Conservation (phyloP, 805 yeast genomes). For the Pichia rugopelliculosa region DNA sequence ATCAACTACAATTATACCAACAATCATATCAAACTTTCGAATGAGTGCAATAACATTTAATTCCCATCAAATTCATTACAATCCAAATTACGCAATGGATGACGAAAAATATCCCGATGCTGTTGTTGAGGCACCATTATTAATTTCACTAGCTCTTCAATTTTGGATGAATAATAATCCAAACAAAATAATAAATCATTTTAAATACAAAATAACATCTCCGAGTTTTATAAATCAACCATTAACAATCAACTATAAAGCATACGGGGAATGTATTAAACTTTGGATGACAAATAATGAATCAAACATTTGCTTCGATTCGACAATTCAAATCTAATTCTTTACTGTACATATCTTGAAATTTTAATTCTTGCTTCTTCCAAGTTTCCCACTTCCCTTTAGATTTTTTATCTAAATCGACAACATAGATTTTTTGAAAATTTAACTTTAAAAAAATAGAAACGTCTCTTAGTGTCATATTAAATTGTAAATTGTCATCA, state of each 20-base stretch:
- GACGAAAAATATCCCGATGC: slow-evolving; percentile 55
- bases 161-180: slow-evolving; percentile 27
- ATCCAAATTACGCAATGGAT: slow-evolving; percentile 41
- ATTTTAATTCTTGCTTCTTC: slow-evolving; percentile 25
- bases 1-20: slow-evolving; percentile 29
- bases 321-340: slow-evolving; percentile 8
- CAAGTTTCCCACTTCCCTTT: slow-evolving; percentile 38
- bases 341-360: slow-evolving; percentile 9
- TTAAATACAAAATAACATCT: slow-evolving; percentile 42
- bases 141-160: slow-evolving; percentile 51
- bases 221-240: slow-evolving; percentile 42
- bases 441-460: slow-evolving; percentile 40
- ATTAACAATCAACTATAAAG: slow-evolving; percentile 22
- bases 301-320: slow-evolving; percentile 14
- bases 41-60: slow-evolving; percentile 76
- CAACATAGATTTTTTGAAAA: slow-evolving; percentile 21
- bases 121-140: slow-evolving; percentile 77
- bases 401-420: slow-evolving; percentile 46
- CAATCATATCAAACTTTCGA: slow-evolving; percentile 42
- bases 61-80: slow-evolving; percentile 79
- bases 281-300: slow-evolving; percentile 23
- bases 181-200: slow-evolving; percentile 17
- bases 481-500: slow-evolving; percentile 35
- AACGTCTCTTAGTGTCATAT: slow-evolving; percentile 49
- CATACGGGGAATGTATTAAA: not conserved